These are phyloP conservation scores for Mucor velutinosus DNA, from an alignment of 371 early-diverging fungal genomes.

Conservation along the genomic window DNA sequence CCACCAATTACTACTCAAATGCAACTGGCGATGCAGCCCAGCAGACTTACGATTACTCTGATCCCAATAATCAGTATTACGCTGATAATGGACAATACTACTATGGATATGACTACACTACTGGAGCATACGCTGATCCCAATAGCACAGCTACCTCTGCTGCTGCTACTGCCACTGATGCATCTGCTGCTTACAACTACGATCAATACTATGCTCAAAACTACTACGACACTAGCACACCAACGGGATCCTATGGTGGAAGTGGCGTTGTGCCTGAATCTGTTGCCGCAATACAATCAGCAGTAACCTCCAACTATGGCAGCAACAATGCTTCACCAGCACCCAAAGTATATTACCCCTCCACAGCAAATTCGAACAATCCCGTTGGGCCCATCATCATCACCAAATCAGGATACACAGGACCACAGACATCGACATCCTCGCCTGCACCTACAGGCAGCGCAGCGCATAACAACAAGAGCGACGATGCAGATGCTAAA, in stretches of 20 bases:
- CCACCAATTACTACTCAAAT: not conserved
- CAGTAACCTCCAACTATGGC: not conserved
- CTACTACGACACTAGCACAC: conserved; percentile 15
- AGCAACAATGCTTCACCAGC: conserved; percentile 6
- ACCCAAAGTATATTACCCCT: conserved; percentile 20
- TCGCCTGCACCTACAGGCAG: not conserved
- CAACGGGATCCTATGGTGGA: conserved; percentile 1
- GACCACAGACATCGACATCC: conserved; percentile 10
- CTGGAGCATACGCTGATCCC: conserved; percentile 17
- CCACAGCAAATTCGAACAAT: conserved; percentile 20
- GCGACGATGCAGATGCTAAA: not conserved
- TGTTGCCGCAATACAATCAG: conserved; percentile 3
- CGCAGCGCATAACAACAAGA: not conserved
- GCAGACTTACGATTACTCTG: conserved; percentile 10
- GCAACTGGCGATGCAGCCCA: not conserved
- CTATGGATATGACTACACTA: conserved; percentile 36
- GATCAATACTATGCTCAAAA: conserved; percentile 33
- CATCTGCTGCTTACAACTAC: conserved; percentile 31
- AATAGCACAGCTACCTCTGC: not conserved
- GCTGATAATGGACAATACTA: conserved; percentile 27
- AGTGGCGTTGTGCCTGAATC: conserved; percentile 12
- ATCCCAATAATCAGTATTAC: conserved; percentile 19
- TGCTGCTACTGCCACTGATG: conserved; percentile 18
- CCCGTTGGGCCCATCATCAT: conserved; percentile 21
- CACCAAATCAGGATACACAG: conserved; percentile 21